Evolutionary conservation across 495 filamentous ascomycete species (phyloP).

Genomic region (Elasticomyces elasticus): DNA sequence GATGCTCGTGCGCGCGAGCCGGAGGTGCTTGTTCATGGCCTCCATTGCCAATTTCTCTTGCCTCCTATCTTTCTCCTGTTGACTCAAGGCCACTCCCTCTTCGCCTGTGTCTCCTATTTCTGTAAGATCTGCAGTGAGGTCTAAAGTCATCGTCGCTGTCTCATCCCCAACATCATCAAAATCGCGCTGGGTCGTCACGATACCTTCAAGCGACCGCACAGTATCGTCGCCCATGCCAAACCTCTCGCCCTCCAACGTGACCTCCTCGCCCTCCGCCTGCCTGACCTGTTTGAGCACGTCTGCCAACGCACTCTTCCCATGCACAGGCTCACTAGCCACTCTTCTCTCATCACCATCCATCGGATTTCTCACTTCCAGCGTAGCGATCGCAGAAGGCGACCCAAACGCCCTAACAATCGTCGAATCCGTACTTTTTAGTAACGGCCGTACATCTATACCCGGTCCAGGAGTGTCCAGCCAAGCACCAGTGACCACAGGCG

Average conservation of each 20-base stretch:
- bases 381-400: slow-evolving; percentile 3
- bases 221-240: slow-evolving; percentile 45
- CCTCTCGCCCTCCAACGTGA: not conserved
- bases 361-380: not conserved
- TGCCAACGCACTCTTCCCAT: slow-evolving; percentile 29
- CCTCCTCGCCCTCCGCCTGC: slow-evolving; percentile 25
- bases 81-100: slow-evolving; percentile 5
- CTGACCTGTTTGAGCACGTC: slow-evolving; percentile 44
- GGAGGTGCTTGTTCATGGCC: slow-evolving; percentile 30
- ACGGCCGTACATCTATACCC: slow-evolving; percentile 1
- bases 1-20: slow-evolving; percentile 28
- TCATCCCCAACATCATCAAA: slow-evolving; percentile 13
- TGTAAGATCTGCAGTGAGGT: not conserved
- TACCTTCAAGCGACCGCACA: slow-evolving; percentile 50
- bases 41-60: slow-evolving; percentile 29
- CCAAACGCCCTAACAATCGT: slow-evolving; percentile 1
- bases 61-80: slow-evolving; percentile 27
- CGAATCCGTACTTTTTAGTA: not conserved
- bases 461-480: slow-evolving; percentile 37
- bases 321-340: slow-evolving; percentile 6
- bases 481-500: slow-evolving; percentile 38
- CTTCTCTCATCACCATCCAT: not conserved
- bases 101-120: not conserved
- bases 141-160: not conserved
- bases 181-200: slow-evolving; percentile 30